These are phyloP conservation scores for Logfia minima DNA, from an alignment of 129 eudicot species.

Conservation along the genomic window DNA sequence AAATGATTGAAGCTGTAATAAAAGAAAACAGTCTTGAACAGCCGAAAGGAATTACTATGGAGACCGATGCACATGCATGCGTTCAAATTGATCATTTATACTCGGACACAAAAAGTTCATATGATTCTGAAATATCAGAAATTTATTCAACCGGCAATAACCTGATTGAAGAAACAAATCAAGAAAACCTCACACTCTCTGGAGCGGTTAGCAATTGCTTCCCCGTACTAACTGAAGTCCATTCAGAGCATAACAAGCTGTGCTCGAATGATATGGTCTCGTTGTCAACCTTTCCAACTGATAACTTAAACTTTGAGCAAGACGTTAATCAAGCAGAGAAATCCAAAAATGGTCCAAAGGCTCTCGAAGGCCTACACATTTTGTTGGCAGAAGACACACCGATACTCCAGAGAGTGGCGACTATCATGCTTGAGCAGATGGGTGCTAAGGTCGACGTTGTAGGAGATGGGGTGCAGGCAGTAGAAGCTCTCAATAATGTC, in stretches of 20 bases:
- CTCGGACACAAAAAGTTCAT: constrained; percentile 52
- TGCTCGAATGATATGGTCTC: constrained; percentile 23
- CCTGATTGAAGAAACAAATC: constrained; percentile 28
- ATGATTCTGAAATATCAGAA: constrained; percentile 50
- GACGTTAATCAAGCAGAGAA: constrained; percentile 26
- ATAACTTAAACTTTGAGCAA: constrained; percentile 18
- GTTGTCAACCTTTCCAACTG: constrained; percentile 19
- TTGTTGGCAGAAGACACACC: constrained; percentile 91
- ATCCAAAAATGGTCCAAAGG: constrained; percentile 40
- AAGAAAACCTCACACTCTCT: constrained; percentile 22
- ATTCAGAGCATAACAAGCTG: constrained; percentile 29
- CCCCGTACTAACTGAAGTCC: constrained; percentile 45
- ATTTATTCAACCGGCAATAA: constrained; percentile 17
- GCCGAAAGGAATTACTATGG: constrained; percentile 27
- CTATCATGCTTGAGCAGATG: constrained; percentile 85
- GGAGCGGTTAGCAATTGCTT: constrained; percentile 41
- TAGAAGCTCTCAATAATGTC: constrained; percentile 56
- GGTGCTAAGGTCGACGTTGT: constrained; percentile 78
- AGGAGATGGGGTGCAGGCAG: constrained; percentile 90
- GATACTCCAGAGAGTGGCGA: constrained; percentile 89
- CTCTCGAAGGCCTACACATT: constrained; percentile 65
- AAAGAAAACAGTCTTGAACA: constrained; percentile 45
- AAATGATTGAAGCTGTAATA: constrained; percentile 59
- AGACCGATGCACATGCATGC: constrained; percentile 40
- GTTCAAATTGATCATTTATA: constrained; percentile 47